These are phyloP conservation scores for Mucor lusitanicus DNA, from an alignment of 371 early-diverging fungal genomes.

Conservation along the genomic window DNA sequence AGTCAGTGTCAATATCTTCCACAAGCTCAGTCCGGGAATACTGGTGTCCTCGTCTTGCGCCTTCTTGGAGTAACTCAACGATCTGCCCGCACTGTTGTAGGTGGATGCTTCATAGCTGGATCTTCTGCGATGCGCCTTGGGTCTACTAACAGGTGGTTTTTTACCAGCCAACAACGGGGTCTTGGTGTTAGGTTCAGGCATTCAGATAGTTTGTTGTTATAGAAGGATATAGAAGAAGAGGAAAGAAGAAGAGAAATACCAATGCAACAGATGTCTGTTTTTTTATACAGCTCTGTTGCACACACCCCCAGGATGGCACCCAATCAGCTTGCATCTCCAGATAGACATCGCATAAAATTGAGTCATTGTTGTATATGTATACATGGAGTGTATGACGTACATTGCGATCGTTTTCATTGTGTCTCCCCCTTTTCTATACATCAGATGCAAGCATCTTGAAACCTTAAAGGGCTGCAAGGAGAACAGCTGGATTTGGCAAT, in stretches of 20 bases:
- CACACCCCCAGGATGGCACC: background rate
- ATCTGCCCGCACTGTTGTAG: conserved; percentile 22
- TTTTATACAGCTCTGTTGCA: background rate
- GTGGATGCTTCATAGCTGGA: conserved; percentile 31
- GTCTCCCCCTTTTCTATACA: no score
- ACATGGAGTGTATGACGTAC: background rate
- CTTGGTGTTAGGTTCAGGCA: conserved; percentile 23
- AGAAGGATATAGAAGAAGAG: conserved; percentile 4
- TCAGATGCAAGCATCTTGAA: no score
- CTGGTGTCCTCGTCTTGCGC: conserved; percentile 5
- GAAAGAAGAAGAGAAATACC: background rate
- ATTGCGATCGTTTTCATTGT: no score
- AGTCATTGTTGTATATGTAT: background rate
- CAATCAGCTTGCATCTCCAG: background rate
- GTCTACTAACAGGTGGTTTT: conserved; percentile 31
- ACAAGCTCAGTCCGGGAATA: conserved; percentile 22
- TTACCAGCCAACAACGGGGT: conserved; percentile 22
- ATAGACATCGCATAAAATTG: background rate
- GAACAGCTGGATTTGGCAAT: no score
- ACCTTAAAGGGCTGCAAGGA: no score
- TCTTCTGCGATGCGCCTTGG: conserved; percentile 21
- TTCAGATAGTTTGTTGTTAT: background rate
- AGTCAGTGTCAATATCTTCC: conserved; percentile 33
- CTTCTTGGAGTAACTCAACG: conserved; percentile 17
- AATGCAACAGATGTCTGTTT: background rate